phyloP scores from a whole-genome alignment of 129 eudicot species.

The Daucus carota region DNA sequence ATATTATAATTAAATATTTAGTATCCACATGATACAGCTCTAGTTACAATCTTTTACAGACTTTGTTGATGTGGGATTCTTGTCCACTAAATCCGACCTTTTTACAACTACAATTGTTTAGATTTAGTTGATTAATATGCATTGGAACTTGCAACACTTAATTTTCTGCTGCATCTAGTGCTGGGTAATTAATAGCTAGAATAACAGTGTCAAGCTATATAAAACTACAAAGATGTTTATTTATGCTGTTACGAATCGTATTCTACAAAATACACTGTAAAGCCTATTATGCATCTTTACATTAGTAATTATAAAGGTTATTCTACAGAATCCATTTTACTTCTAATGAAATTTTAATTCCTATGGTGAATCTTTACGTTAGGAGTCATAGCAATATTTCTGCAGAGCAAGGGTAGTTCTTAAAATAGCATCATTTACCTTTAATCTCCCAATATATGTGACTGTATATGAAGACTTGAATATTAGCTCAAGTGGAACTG shows the following conservation, averaged over 20 bases:
- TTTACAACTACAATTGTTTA: neutral
- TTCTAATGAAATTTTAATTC: no score
- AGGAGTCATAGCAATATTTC: neutral
- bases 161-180: neutral
- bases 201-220: neutral
- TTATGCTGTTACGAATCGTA: no score
- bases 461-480: no score
- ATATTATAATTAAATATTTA: neutral
- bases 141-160: neutral
- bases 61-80: neutral
- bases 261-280: neutral
- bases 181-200: neutral
- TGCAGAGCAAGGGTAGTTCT: neutral
- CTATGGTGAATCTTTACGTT: no score
- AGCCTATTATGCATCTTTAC: neutral
- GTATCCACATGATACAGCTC: neutral
- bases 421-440: neutral
- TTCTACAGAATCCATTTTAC: no score
- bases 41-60: neutral
- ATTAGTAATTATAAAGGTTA: neutral
- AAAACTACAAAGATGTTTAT: no score
- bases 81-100: neutral
- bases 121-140: no score
- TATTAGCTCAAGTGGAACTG: no score
- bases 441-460: neutral